phyloP scores from a whole-genome alignment of 495 filamentous ascomycete species.

The Penicillium pancosmium region DNA sequence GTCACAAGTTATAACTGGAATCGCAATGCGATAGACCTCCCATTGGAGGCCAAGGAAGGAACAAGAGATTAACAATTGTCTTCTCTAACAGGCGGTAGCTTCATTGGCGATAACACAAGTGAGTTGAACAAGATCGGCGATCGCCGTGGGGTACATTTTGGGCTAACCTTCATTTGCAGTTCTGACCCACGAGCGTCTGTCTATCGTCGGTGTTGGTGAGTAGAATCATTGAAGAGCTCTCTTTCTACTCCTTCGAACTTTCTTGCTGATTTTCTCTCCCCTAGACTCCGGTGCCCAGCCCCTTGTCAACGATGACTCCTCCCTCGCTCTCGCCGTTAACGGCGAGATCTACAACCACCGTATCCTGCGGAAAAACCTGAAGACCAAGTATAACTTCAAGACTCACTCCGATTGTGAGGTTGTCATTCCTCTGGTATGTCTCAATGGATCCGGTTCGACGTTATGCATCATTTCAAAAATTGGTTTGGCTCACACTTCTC shows the following conservation, averaged over 20 bases:
- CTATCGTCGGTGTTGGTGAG: constrained; percentile 96
- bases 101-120: constrained; percentile 88
- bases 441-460: not conserved
- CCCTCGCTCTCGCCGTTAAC: constrained; percentile 92
- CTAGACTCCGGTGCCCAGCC: constrained; percentile 93
- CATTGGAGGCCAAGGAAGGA: constrained; percentile 2
- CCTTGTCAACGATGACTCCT: constrained; percentile 85
- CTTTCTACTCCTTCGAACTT: not conserved
- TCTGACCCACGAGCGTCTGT: constrained; percentile 94
- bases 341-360: constrained; percentile 99
- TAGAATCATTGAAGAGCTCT: constrained; percentile 15
- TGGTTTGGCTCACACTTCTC: not conserved
- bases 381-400: constrained; percentile 86
- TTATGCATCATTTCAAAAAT: not conserved
- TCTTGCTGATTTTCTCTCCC: not conserved
- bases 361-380: constrained; percentile 81
- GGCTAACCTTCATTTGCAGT: constrained; percentile 58
- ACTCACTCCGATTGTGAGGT: constrained; percentile 98
- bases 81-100: constrained; percentile 73
- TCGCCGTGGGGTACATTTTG: constrained; percentile 6
- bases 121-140: constrained; percentile 33
- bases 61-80: constrained; percentile 18
- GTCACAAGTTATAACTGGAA: constrained; percentile 39
- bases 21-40: constrained; percentile 9
- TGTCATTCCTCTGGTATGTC: constrained; percentile 89